Evolutionary conservation across 768 basidiomycete genomes (phyloP).

Genomic region (Boletus pseudopeckii): DNA sequence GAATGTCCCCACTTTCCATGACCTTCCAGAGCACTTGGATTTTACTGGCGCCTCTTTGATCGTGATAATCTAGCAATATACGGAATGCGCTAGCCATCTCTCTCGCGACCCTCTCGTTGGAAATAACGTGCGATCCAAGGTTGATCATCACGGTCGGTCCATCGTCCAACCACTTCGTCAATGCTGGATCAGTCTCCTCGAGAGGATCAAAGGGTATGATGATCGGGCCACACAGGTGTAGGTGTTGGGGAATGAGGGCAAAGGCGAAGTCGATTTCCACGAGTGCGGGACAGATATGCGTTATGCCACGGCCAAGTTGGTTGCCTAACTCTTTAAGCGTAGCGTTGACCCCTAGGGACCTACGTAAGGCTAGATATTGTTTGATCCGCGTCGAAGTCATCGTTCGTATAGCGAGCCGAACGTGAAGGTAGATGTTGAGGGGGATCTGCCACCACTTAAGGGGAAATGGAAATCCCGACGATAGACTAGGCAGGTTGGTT

Average conservation of each 20-base stretch:
- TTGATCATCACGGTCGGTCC: conserved; percentile 12
- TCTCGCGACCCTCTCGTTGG: background rate
- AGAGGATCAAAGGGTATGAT: conserved; percentile 4
- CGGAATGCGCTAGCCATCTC: conserved; percentile 6
- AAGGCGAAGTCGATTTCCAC: conserved; percentile 1
- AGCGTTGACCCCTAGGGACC: conserved; percentile 1
- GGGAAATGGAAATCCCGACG: conserved; percentile 10
- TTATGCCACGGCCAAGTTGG: background rate
- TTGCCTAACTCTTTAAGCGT: background rate
- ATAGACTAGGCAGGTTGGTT: background rate
- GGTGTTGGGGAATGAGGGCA: conserved; percentile 4
- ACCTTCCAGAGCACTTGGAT: conserved; percentile 13
- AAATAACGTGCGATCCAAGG: conserved; percentile 2
- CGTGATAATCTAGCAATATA: conserved; percentile 1
- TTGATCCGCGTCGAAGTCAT: too few species aligned
- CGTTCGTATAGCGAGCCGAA: background rate
- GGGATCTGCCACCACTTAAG: conserved; percentile 15
- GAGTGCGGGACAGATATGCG: conserved; percentile 1
- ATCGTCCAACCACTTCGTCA: conserved; percentile 9
- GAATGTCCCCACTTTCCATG: background rate
- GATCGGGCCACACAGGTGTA: conserved; percentile 8
- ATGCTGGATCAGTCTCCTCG: conserved; percentile 1
- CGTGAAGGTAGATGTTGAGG: conserved; percentile 6
- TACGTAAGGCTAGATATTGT: background rate
- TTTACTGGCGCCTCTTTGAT: background rate